A percentile compares a stretch with the other conserved stretches of the same genome.
Conservation (phyloP, 164 flowering plant species). For the Aristolochia contorta region DNA sequence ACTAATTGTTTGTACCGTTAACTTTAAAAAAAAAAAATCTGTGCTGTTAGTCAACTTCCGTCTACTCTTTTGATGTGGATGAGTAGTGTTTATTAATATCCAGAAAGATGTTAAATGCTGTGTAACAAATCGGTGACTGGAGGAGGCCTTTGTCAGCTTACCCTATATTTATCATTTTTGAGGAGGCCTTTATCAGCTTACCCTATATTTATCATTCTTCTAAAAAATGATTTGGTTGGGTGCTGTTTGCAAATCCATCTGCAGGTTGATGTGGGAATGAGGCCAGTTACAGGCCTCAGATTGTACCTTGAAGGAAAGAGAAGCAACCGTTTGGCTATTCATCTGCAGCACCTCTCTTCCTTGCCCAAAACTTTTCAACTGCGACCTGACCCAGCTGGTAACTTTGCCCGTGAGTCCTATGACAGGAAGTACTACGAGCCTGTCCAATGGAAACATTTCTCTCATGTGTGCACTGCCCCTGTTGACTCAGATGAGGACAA, state of each 20-base stretch:
- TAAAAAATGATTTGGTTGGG: neutral
- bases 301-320: slow-evolving; percentile 76
- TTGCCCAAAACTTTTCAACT: slow-evolving; percentile 68
- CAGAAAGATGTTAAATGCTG: too few relatives aligned
- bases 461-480: slow-evolving; percentile 97
- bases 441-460: slow-evolving; percentile 85
- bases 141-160: too few relatives aligned
- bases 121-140: too few relatives aligned
- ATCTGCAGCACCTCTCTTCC: slow-evolving; percentile 84
- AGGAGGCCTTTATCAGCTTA: too few relatives aligned
- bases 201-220: neutral
- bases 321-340: slow-evolving; percentile 73
- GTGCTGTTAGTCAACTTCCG: too few relatives aligned
- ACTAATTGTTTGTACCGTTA: too few relatives aligned
- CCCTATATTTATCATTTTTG: too few relatives aligned
- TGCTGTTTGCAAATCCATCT: neutral
- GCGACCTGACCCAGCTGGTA: slow-evolving; percentile 36
- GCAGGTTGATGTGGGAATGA: slow-evolving; percentile 81
- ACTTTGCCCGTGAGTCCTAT: slow-evolving; percentile 26
- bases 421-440: slow-evolving; percentile 71
- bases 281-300: slow-evolving; percentile 85
- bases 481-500: slow-evolving; percentile 75
- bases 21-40: too few relatives aligned
- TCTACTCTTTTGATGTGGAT: too few relatives aligned
- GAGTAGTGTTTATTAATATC: too few relatives aligned